phyloP scores from a whole-genome alignment of 768 basidiomycete species.

The Leccinum rimulosum region DNA sequence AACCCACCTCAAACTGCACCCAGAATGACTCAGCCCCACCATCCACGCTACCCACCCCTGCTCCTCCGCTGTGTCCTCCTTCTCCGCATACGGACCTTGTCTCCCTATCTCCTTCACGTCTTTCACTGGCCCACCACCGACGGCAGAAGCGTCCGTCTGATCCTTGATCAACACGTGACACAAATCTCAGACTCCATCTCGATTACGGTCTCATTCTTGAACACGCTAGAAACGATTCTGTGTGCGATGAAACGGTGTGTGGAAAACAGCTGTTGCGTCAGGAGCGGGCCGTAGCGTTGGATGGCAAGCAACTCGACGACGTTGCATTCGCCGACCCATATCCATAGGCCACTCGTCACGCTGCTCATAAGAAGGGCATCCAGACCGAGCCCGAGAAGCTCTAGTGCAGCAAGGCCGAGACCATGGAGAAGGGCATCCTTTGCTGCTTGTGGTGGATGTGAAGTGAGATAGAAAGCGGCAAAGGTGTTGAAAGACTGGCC shows the following conservation, averaged over 20 bases:
- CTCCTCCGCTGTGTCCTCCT: conserved; percentile 91
- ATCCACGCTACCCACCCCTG: conserved; percentile 98
- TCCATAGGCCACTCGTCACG: too few relatives aligned
- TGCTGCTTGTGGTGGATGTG: too few relatives aligned
- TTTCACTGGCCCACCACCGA: conserved; percentile 13
- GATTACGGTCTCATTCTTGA: conserved; percentile 92
- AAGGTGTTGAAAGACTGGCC: too few relatives aligned
- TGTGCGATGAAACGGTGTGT: conserved; percentile 92
- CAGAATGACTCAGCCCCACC: conserved; percentile 86
- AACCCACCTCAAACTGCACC: conserved; percentile 82
- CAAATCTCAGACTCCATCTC: conserved; percentile 88
- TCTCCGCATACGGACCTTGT: conserved; percentile 58
- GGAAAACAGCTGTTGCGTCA: conserved; percentile 84
- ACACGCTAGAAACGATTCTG: conserved; percentile 87
- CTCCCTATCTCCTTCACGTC: conserved; percentile 47
- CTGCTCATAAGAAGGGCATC: too few relatives aligned
- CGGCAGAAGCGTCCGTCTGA: conserved; percentile 51
- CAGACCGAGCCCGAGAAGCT: too few relatives aligned
- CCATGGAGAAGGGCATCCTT: too few relatives aligned
- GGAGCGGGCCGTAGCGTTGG: conserved; percentile 81
- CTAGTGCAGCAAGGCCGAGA: too few relatives aligned
- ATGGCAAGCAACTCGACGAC: conserved; percentile 88
- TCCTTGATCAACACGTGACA: conserved; percentile 94
- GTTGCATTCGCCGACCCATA: too few relatives aligned
- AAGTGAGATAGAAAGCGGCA: too few relatives aligned